Base-by-base conservation (phyloP, 73 alveolate species). In the Paramecium primaurelia region DNA sequence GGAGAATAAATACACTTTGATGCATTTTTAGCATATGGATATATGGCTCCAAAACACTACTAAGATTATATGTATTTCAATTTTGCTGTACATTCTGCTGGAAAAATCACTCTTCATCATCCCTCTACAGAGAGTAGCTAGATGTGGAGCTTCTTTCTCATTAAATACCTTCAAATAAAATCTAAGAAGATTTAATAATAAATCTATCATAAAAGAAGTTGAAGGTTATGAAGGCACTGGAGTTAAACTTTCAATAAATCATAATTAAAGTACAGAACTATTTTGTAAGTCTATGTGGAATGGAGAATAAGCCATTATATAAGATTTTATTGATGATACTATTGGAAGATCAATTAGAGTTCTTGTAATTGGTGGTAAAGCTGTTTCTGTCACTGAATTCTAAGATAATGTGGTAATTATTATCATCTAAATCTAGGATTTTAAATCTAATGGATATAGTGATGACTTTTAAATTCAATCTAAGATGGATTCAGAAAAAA, bases 1-100 rank as follows among this genome's bases (percentile, higher is more conserved):
- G 88, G 88, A 14, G 59, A 34, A 75, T 8, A 16, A 40, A 30
- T 75, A 4, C 68, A 75, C 5, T 75, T 75, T 75, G 88, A 75
- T 75, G 88, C 64, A 32, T 75, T 75, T 37, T 40, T 75, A 34
- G 88, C 69, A 2, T 75, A 75, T n/a, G 88, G 88, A 40, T 75
- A 37, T 37, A 75, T 75, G 88, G 59, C 64, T 14, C 64, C 58
- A 34, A 75, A 75, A 38, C 88, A 75, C 16, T 75, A 36, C 6
- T 16, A 75, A 18, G 88, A 75, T 45, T 75, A 37, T 10, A 32
- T 22, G 38, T 75, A 75, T 37, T 75, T 75, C 59, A 75, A 75
- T 75, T 34, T 37, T 14, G 88, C 88, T 75, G 88, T 75, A 6
- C 18, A 75, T 34, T 75, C 68, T 2, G 88, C 88, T 16, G 88